phyloP scores from a whole-genome alignment of 2,329 filamentous ascomycete genomes.

The Paracoccidioides lutzii region DNA sequence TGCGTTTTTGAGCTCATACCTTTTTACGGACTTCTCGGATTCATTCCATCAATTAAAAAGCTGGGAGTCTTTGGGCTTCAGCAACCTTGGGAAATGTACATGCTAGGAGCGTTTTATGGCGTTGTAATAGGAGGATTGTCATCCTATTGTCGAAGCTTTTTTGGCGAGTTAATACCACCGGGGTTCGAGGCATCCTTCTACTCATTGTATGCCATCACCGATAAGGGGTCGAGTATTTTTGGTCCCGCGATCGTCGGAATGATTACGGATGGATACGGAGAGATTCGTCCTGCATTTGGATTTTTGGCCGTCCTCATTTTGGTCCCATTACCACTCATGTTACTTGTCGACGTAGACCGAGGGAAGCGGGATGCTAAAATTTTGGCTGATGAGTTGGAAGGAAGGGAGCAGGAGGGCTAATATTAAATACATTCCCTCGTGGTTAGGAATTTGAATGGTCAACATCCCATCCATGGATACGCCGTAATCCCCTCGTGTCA shows the following conservation, averaged over 20 bases:
- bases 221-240: slow-evolving; percentile 90
- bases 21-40: slow-evolving; percentile 78
- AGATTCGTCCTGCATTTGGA: slow-evolving; percentile 78
- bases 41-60: slow-evolving; percentile 62
- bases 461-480: no score
- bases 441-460: neutral
- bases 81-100: slow-evolving; percentile 94
- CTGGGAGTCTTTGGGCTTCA: slow-evolving; percentile 77
- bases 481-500: no score
- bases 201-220: slow-evolving; percentile 90
- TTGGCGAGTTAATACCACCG: slow-evolving; percentile 83
- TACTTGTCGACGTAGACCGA: slow-evolving; percentile 70
- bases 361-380: slow-evolving; percentile 56
- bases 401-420: slow-evolving; percentile 2
- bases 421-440: neutral
- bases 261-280: slow-evolving; percentile 73
- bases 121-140: slow-evolving; percentile 87
- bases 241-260: slow-evolving; percentile 86
- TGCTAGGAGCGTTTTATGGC: slow-evolving; percentile 78
- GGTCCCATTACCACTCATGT: slow-evolving; percentile 71
- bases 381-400: slow-evolving; percentile 43
- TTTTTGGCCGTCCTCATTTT: slow-evolving; percentile 80
- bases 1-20: slow-evolving; percentile 84
- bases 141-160: slow-evolving; percentile 83
- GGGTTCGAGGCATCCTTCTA: slow-evolving; percentile 95